Conservation (phyloP, 2,329 filamentous ascomycete genomes). For the Podosphaera fusca region DNA sequence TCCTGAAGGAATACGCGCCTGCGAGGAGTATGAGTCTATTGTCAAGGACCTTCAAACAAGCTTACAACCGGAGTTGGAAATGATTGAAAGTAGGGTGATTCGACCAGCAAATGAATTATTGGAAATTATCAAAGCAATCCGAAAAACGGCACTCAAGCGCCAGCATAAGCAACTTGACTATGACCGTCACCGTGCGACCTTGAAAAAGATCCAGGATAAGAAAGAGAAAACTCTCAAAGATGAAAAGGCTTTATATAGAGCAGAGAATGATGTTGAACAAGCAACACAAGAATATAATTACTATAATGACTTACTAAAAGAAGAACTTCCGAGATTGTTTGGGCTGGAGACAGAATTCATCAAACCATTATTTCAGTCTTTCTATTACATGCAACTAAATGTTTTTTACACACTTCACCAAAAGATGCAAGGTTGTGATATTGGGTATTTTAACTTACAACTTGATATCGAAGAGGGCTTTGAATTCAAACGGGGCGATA, state of each 20-base stretch:
- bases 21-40: conserved; percentile 85
- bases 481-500: conserved; percentile 65
- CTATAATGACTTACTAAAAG: conserved; percentile 92
- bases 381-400: conserved; percentile 99
- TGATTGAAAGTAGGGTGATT: conserved; percentile 86
- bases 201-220: conserved; percentile 94
- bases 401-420: conserved; percentile 97
- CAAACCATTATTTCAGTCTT: conserved; percentile 87
- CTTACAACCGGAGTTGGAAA: conserved; percentile 76
- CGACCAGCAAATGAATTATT: conserved; percentile 80
- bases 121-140: conserved; percentile 85
- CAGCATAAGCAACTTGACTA: conserved; percentile 96
- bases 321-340: conserved; percentile 84
- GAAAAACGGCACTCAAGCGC: conserved; percentile 69
- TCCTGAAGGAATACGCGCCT: conserved; percentile 76
- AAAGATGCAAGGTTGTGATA: conserved; percentile 91
- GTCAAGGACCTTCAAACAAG: conserved; percentile 79
- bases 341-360: conserved; percentile 82
- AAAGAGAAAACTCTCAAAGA: conserved; percentile 93
- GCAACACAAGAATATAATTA: conserved; percentile 93
- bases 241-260: conserved; percentile 91
- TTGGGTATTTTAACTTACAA: conserved; percentile 89
- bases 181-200: conserved; percentile 56
- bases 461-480: conserved; percentile 84
- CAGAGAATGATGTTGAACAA: conserved; percentile 73